Evolutionary conservation across 169 alveolate species (phyloP).

Genomic region (Pseudocohnilembus persalinus): DNA sequence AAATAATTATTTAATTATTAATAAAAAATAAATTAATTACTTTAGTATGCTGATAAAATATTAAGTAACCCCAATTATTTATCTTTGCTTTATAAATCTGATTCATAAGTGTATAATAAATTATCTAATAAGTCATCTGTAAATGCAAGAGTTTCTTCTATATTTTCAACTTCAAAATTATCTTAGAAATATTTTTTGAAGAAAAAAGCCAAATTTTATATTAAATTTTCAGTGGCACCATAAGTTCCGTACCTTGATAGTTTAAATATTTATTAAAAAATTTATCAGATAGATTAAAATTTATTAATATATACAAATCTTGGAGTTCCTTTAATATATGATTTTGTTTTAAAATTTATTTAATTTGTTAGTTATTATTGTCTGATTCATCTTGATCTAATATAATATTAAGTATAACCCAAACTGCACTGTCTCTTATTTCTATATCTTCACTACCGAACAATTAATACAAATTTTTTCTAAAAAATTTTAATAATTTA

Average conservation of each 20-base stretch:
- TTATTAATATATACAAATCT: neutral
- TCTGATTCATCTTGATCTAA: neutral
- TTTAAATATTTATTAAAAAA: too few relatives aligned
- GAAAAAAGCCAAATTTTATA: too few relatives aligned
- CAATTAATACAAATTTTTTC: too few relatives aligned
- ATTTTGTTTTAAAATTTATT: too few relatives aligned
- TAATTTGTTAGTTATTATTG: too few relatives aligned
- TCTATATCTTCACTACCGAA: neutral
- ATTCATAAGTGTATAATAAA: neutral
- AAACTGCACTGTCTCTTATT: neutral
- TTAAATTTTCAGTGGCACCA: neutral
- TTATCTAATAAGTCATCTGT: neutral
- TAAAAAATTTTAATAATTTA: too few relatives aligned
- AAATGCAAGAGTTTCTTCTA: neutral
- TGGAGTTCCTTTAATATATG: neutral
- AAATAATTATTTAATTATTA: too few relatives aligned
- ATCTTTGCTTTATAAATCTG: neutral
- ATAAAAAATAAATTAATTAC: neutral
- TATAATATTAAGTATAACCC: neutral
- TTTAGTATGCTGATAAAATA: neutral
- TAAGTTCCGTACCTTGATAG: neutral
- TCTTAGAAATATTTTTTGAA: too few relatives aligned
- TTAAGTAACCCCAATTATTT: neutral
- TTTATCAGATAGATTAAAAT: neutral
- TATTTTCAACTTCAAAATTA: too few relatives aligned